Percentiles rank a stretch among this genome's conserved stretches.
Evolutionary conservation across 2,329 filamentous ascomycete genomes (phyloP).

Genomic region (Colletotrichum euphorbiae): DNA sequence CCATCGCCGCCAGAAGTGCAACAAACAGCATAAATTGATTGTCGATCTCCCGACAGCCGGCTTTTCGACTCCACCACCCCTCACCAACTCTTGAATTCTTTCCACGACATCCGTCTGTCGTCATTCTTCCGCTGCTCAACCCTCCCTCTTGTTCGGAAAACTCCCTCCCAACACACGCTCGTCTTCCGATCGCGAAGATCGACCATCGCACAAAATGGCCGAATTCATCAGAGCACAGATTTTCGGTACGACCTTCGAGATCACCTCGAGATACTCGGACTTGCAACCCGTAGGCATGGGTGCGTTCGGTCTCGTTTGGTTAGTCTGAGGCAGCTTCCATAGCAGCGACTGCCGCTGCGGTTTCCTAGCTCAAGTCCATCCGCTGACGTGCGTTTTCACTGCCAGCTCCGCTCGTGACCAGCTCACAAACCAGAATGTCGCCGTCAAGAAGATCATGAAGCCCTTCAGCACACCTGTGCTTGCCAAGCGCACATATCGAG

Average conservation of each 20-base stretch:
- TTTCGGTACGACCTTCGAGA: conserved; percentile 99
- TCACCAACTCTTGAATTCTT: conserved; percentile 14
- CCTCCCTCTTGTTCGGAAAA: neutral
- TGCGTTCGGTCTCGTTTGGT: conserved; percentile 98
- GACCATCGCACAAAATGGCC: conserved; percentile 76
- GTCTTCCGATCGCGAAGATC: conserved; percentile 28
- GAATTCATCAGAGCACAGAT: conserved; percentile 99
- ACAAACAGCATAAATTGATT: conserved; percentile 1
- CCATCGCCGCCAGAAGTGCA: conserved; percentile 7
- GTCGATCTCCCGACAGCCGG: conserved; percentile 24
- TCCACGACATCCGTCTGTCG: neutral
- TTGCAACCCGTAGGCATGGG: conserved; percentile 99
- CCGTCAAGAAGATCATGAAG: conserved; percentile 99
- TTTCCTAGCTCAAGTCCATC: neutral
- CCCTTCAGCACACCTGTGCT: conserved; percentile 99
- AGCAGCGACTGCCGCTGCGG: conserved; percentile 6
- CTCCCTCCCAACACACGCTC: conserved; percentile 25
- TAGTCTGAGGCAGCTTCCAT: conserved; percentile 50
- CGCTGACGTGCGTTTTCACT: conserved; percentile 25
- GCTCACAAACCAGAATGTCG: conserved; percentile 95
- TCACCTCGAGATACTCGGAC: conserved; percentile 97
- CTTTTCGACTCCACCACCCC: conserved; percentile 21
- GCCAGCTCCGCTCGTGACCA: conserved; percentile 94
- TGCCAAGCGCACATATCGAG: conserved; percentile 96
- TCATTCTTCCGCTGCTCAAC: conserved; percentile 1